phyloP scores from a whole-genome alignment of 257 asterid genomes.

The Ehretia macrophylla region DNA sequence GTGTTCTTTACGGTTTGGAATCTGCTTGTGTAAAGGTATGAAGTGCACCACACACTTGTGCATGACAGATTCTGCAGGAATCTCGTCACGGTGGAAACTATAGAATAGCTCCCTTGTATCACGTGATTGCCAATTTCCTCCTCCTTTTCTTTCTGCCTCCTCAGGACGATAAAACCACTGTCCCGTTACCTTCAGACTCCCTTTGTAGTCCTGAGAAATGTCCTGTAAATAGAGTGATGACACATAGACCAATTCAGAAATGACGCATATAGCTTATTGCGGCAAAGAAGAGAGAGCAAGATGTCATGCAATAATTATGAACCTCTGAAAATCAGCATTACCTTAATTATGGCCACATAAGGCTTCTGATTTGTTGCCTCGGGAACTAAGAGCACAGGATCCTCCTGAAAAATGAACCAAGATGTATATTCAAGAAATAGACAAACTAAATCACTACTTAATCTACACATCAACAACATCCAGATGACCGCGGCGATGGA shows the following conservation, averaged over 20 bases:
- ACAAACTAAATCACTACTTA: no score
- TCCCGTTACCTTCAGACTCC: slow-evolving; percentile 54
- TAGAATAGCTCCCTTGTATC: slow-evolving; percentile 72
- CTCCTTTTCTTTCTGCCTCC: slow-evolving; percentile 65
- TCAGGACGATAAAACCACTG: slow-evolving; percentile 97
- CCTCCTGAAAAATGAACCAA: slow-evolving; percentile 47
- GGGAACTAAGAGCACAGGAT: slow-evolving; percentile 78
- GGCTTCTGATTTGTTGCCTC: slow-evolving; percentile 67
- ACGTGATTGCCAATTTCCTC: slow-evolving; percentile 68
- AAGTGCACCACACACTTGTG: slow-evolving; percentile 89
- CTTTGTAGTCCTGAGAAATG: slow-evolving; percentile 39
- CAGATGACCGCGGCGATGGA: no score
- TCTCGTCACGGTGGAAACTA: slow-evolving; percentile 81
- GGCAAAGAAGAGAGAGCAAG: neutral
- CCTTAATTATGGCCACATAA: slow-evolving; percentile 93
- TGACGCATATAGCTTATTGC: neutral
- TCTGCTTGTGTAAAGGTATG: slow-evolving; percentile 68
- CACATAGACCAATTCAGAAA: neutral
- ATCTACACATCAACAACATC: no score
- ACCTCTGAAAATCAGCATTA: slow-evolving; percentile 11
- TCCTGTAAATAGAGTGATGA: slow-evolving; percentile 40
- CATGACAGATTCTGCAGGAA: slow-evolving; percentile 86
- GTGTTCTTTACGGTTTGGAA: slow-evolving; percentile 67
- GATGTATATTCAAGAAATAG: no score
- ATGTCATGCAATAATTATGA: neutral